These are phyloP conservation scores for Candida easanensis DNA, from an alignment of 805 yeast species.

Conservation along the genomic window DNA sequence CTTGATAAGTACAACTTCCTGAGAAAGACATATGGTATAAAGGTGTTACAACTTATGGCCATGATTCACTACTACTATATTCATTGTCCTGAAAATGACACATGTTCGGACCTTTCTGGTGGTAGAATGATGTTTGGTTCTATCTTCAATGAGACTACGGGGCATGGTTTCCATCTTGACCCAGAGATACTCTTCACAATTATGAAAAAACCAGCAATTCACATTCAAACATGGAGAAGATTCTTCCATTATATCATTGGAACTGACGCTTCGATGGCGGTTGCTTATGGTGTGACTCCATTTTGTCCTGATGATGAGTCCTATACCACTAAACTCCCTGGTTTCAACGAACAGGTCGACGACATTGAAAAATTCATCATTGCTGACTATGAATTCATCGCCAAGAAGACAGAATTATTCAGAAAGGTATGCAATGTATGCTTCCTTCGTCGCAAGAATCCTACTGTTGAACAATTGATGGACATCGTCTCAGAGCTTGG, in stretches of 20 bases:
- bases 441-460: constrained; percentile 31
- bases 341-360: constrained; percentile 33
- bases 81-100: constrained; percentile 55
- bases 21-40: constrained; percentile 39
- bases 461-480: constrained; percentile 34
- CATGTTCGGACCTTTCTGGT: constrained; percentile 47
- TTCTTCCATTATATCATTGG: constrained; percentile 25
- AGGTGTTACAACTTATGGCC: constrained; percentile 49
- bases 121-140: constrained; percentile 44
- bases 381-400: constrained; percentile 29
- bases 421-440: constrained; percentile 31
- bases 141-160: constrained; percentile 47
- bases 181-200: constrained; percentile 32
- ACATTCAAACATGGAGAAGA: constrained; percentile 20
- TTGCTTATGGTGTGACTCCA: constrained; percentile 13
- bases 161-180: constrained; percentile 55
- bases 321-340: constrained; percentile 26
- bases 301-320: constrained; percentile 16
- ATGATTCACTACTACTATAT: constrained; percentile 45
- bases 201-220: not conserved
- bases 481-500: constrained; percentile 33
- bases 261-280: constrained; percentile 18
- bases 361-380: constrained; percentile 37
- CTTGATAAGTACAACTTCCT: constrained; percentile 47
- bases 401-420: constrained; percentile 29